These are phyloP conservation scores for Globisporangium perplexum DNA, from an alignment of 352 stramenopile species.

Conservation along the genomic window DNA sequence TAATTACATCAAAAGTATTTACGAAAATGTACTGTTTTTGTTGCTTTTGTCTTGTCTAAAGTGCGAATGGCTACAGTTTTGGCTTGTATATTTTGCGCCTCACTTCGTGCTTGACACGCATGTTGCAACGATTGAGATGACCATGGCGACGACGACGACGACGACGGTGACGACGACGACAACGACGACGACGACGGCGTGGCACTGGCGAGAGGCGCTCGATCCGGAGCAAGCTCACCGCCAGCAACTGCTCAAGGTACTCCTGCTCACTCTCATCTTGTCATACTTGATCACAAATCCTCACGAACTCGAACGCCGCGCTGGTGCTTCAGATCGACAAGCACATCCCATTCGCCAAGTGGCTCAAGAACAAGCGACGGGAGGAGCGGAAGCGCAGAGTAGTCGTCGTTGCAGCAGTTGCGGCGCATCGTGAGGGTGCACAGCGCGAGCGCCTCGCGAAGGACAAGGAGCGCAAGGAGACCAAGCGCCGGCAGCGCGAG, in stretches of 20 bases:
- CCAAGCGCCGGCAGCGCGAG: constrained; percentile 11
- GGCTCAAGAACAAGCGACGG: constrained; percentile 32
- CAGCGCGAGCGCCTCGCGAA: constrained; percentile 5
- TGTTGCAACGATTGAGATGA: background rate
- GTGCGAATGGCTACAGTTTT: background rate
- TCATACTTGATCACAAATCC: too few species aligned
- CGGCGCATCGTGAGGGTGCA: constrained; percentile 14
- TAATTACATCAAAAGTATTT: background rate
- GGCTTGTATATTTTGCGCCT: background rate
- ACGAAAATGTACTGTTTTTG: background rate
- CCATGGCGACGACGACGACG: constrained; percentile 3
- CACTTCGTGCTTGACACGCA: background rate
- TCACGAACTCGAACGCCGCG: too few species aligned
- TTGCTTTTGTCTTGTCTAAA: background rate
- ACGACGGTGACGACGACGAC: too few species aligned
- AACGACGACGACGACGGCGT: too few species aligned
- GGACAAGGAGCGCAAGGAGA: constrained; percentile 16
- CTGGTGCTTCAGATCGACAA: constrained; percentile 36
- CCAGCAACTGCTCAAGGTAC: constrained; percentile 42
- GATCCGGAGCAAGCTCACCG: constrained; percentile 37
- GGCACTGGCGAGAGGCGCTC: constrained; percentile 63
- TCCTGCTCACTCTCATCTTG: background rate
- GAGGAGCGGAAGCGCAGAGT: constrained; percentile 1
- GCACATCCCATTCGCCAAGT: constrained; percentile 34
- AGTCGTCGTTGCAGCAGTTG: background rate